A percentile compares a stretch with the other conserved stretches of the same genome.
phyloP scores from a whole-genome alignment of 768 basidiomycete species.

The Lentinus brumalis region DNA sequence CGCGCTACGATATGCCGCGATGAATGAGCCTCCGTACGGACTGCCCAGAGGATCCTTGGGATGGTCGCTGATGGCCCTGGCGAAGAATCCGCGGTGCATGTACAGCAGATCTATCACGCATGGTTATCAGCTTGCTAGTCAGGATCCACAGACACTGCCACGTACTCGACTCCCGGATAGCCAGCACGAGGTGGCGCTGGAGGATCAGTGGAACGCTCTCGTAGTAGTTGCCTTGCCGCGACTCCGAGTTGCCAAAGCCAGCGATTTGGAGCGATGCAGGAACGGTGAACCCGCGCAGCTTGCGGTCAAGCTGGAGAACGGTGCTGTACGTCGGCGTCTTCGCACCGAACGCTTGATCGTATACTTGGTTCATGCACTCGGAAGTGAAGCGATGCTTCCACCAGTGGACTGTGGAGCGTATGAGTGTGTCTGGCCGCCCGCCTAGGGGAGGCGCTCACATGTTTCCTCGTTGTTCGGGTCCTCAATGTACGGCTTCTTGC shows the following conservation, averaged over 20 bases:
- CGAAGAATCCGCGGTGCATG: constrained; percentile 78
- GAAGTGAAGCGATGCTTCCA: constrained; percentile 74
- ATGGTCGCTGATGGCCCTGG: constrained; percentile 65
- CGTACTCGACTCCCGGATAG: constrained; percentile 69
- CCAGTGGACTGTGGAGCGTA: constrained; percentile 36
- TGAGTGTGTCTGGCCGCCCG: neutral
- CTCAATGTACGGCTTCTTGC: constrained; percentile 51
- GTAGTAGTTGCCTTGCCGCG: constrained; percentile 26
- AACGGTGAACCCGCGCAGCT: constrained; percentile 62
- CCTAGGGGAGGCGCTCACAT: constrained; percentile 49
- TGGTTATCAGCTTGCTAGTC: neutral
- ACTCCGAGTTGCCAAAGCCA: constrained; percentile 51
- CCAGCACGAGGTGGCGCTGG: constrained; percentile 67
- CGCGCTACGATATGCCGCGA: constrained; percentile 68
- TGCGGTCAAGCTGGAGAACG: constrained; percentile 66
- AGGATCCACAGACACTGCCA: constrained; percentile 5
- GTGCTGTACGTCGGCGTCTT: constrained; percentile 62
- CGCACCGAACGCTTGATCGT: constrained; percentile 71
- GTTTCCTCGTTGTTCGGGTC: constrained; percentile 48
- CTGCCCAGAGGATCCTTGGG: constrained; percentile 68
- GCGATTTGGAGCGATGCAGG: constrained; percentile 66
- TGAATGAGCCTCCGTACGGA: constrained; percentile 66
- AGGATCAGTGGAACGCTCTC: constrained; percentile 60
- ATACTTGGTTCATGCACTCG: constrained; percentile 64
- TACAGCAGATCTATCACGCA: constrained; percentile 58